phyloP scores from a whole-genome alignment of 2,329 filamentous ascomycete genomes.

The Pyrenophora teres region DNA sequence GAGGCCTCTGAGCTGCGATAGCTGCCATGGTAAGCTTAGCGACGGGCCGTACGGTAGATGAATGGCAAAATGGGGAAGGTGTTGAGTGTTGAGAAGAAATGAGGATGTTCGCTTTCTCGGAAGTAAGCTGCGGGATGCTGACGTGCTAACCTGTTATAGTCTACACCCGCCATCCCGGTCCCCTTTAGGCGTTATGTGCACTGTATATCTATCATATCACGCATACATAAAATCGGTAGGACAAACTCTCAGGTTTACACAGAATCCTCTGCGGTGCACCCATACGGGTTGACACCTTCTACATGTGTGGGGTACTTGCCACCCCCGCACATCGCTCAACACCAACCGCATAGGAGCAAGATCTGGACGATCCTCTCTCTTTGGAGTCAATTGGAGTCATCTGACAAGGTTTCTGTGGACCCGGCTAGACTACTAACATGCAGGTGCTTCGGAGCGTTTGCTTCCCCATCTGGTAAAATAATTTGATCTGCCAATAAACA shows the following conservation, averaged over 20 bases:
- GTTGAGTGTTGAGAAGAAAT: too few relatives aligned
- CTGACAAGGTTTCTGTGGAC: conserved; percentile 1
- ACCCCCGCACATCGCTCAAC: conserved; percentile 15
- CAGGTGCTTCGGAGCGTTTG: conserved; percentile 9
- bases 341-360: conserved; percentile 1
- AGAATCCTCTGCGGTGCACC: not conserved
- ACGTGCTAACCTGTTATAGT: conserved; percentile 1
- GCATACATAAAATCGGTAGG: too few relatives aligned
- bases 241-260: too few relatives aligned
- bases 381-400: conserved; percentile 1
- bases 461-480: conserved; percentile 10
- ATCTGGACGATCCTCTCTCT: not conserved
- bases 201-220: too few relatives aligned
- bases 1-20: conserved; percentile 17
- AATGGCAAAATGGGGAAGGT: too few relatives aligned
- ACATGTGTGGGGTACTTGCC: not conserved
- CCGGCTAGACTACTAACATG: conserved; percentile 8
- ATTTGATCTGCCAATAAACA: conserved; percentile 3
- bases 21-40: conserved; percentile 4
- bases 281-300: conserved; percentile 1
- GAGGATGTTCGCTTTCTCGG: too few relatives aligned
- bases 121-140: not conserved
- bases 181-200: too few relatives aligned
- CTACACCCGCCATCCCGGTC: too few relatives aligned
- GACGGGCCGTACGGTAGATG: too few relatives aligned